Base-by-base conservation (phyloP, 805 yeast genomes). In the Sugiyamaella chiloensis region DNA sequence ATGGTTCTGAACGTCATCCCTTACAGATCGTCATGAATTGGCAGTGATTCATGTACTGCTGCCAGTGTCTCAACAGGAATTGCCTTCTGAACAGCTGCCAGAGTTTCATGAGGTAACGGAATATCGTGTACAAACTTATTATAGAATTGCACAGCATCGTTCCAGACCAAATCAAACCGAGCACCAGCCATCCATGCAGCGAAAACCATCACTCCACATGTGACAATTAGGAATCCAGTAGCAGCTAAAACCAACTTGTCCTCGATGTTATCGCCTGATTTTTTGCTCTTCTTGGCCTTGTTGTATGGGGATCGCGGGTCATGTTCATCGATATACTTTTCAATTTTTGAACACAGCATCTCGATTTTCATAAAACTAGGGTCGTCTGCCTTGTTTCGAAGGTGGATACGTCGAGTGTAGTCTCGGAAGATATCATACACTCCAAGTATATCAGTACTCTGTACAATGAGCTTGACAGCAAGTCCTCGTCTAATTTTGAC, bases 401-500 rank as follows among this genome's bases (percentile, higher is more conserved):
- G 83, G 67, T 90, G 93, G 59, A 93, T 89, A 44, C 72, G 73
- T 61, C 84, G 80, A 44, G 86, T 69, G 65, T 87, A 89, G 14
- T 78, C 70, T 57, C 83, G 77, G 75, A 93, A 91, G 36, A 91
- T 78, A n/a, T 72, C 73, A 46, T 83, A 83, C 31, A 87, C 88
- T 6, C 85, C 87, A 36, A 79, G 79, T 64, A 87, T 78, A 4
- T 88, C 81, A 65, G 89, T 77, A 34, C 93, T 75, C 47, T 80
- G 71, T 50, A 87, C 69, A 48, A 93, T 87, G 58, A 93, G 74
- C 55, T 75, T 71, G 59, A 88, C 83, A 0, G 98, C 84, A 27
- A 85, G 79, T 9, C 96, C 96, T 69, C 87, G 88, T 68, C 97
- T 79, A 65, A 93, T 85, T 72, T 93, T 93, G 55, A 91, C 85